Conservation (phyloP, 371 early-diverging fungal genomes). For the Cokeromyces recurvatus region DNA sequence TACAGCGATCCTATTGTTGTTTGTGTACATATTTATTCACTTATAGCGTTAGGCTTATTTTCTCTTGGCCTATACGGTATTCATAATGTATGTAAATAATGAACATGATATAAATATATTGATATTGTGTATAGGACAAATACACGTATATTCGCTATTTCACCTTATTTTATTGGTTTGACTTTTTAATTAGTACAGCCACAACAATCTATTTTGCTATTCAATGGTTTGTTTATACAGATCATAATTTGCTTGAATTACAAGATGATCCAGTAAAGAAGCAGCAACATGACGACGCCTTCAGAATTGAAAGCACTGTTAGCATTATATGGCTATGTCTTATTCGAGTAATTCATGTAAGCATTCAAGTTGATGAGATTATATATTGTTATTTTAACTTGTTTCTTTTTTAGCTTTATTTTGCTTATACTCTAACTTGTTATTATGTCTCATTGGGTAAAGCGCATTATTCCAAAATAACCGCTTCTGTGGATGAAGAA, state of each 20-base stretch:
- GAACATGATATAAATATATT: too few relatives aligned
- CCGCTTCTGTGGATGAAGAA: slow-evolving; percentile 19
- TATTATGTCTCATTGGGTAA: slow-evolving; percentile 28
- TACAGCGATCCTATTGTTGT: slow-evolving; percentile 11
- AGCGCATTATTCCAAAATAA: slow-evolving; percentile 28
- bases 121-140: slow-evolving; percentile 5
- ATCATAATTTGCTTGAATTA: slow-evolving; percentile 39
- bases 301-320: slow-evolving; percentile 34
- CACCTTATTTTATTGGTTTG: slow-evolving; percentile 40
- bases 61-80: slow-evolving; percentile 16
- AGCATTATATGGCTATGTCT: slow-evolving; percentile 32
- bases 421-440: slow-evolving; percentile 30
- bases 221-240: slow-evolving; percentile 45
- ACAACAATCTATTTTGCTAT: slow-evolving; percentile 31
- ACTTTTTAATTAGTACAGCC: slow-evolving; percentile 26
- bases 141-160: slow-evolving; percentile 27
- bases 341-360: slow-evolving; percentile 38
- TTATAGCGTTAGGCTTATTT: slow-evolving; percentile 17
- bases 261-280: slow-evolving; percentile 23
- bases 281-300: slow-evolving; percentile 18
- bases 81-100: slow-evolving; percentile 8
- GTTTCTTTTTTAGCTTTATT: slow-evolving; percentile 29
- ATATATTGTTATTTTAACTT: too few relatives aligned
- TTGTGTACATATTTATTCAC: slow-evolving; percentile 17
- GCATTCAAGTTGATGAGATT: too few relatives aligned